Percentiles rank a stretch among this genome's conserved stretches.
phyloP scores from a whole-genome alignment of 495 filamentous ascomycete species.

The Hyaloscypha variabilis region DNA sequence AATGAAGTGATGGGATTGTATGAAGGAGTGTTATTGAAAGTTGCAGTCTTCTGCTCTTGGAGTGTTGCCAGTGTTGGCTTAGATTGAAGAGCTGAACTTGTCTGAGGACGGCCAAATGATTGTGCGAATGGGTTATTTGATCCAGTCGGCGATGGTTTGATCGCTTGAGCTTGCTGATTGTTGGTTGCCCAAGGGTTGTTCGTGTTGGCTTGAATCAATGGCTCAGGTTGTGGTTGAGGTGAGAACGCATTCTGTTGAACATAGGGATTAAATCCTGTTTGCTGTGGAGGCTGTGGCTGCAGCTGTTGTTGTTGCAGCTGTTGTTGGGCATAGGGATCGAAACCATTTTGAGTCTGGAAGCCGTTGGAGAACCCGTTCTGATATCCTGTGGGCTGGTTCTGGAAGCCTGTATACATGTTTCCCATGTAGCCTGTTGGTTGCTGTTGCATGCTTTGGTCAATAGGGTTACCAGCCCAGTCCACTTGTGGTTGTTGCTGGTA shows the following conservation, averaged over 20 bases:
- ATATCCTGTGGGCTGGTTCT: constrained; percentile 62
- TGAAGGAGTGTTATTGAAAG: constrained; percentile 41
- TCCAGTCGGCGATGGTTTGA: constrained; percentile 72
- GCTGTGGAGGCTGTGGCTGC: constrained; percentile 28
- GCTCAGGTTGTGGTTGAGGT: constrained; percentile 35
- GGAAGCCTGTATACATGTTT: constrained; percentile 61
- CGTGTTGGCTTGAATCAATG: constrained; percentile 50
- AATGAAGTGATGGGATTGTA: constrained; percentile 35
- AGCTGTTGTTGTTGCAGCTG: constrained; percentile 40
- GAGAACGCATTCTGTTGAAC: constrained; percentile 15
- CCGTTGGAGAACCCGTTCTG: not conserved
- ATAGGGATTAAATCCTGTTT: constrained; percentile 50
- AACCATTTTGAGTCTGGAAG: constrained; percentile 71
- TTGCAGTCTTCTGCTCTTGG: constrained; percentile 67
- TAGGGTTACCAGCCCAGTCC: constrained; percentile 95
- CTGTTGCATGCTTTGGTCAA: constrained; percentile 66
- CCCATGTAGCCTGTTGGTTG: constrained; percentile 86
- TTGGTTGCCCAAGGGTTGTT: constrained; percentile 82
- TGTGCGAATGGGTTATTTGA: constrained; percentile 95
- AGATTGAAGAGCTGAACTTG: constrained; percentile 49
- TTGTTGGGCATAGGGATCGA: constrained; percentile 71
- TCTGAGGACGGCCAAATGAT: constrained; percentile 50
- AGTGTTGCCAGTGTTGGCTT: constrained; percentile 69
- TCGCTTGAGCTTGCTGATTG: constrained; percentile 45
- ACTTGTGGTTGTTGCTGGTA: constrained; percentile 96